Evolutionary conservation across 2,329 filamentous ascomycete species (phyloP).

Genomic region (Monilinia vaccinii-corymbosi): DNA sequence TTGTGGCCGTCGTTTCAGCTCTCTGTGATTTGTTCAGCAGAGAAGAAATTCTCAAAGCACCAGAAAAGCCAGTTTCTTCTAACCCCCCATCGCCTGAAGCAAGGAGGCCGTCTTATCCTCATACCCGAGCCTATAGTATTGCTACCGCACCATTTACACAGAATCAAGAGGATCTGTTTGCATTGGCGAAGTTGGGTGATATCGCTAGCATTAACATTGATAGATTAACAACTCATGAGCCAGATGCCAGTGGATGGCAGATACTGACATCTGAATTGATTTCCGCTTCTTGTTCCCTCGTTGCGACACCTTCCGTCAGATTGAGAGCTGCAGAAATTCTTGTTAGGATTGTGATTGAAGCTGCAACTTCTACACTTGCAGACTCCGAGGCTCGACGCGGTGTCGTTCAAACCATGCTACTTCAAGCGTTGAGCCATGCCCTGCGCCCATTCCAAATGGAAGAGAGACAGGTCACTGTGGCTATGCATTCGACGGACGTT

Average conservation of each 20-base stretch:
- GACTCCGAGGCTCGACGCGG: slow-evolving; percentile 44
- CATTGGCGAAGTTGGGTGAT: slow-evolving; percentile 65
- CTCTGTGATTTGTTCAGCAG: slow-evolving; percentile 60
- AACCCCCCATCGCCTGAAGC: slow-evolving; percentile 17
- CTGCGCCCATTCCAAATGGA: slow-evolving; percentile 48
- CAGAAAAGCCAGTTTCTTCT: slow-evolving; percentile 22
- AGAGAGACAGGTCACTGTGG: slow-evolving; percentile 44
- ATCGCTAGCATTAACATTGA: slow-evolving; percentile 66
- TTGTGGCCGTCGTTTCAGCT: slow-evolving; percentile 66
- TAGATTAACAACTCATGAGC: slow-evolving; percentile 59
- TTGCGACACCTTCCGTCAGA: slow-evolving; percentile 43
- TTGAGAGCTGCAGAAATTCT: slow-evolving; percentile 56
- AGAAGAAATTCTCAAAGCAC: slow-evolving; percentile 15
- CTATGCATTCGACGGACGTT: slow-evolving; percentile 55
- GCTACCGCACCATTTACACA: slow-evolving; percentile 40
- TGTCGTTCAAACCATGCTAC: slow-evolving; percentile 61
- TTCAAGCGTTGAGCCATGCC: slow-evolving; percentile 56
- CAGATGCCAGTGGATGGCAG: slow-evolving; percentile 67
- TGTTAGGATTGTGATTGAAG: slow-evolving; percentile 47
- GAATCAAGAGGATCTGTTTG: slow-evolving; percentile 56
- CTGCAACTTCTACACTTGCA: slow-evolving; percentile 45
- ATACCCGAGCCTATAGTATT: slow-evolving; percentile 36
- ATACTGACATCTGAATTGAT: slow-evolving; percentile 51
- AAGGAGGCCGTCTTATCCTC: slow-evolving; percentile 24
- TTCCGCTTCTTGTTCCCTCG: slow-evolving; percentile 38